Conservation (phyloP, 345 rosid species). For the Carallia pectinifolia region DNA sequence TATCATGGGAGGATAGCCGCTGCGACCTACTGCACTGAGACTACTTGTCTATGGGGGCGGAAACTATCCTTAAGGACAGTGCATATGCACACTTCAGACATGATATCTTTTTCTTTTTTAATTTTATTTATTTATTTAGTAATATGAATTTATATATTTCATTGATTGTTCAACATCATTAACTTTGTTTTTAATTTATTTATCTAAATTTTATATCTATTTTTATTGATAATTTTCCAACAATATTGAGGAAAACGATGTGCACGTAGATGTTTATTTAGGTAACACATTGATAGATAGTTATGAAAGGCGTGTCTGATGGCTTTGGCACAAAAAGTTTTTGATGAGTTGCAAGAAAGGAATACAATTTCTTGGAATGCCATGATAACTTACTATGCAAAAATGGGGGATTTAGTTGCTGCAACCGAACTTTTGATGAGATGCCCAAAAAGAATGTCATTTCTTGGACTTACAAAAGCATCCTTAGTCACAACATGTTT, state of each 20-base stretch:
- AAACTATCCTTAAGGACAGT: too few species aligned
- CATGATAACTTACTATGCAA: conserved; percentile 44
- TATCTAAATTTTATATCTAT: too few species aligned
- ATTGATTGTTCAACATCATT: too few species aligned
- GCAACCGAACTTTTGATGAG: conserved; percentile 30
- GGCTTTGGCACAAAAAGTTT: conserved; percentile 39
- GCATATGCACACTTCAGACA: too few species aligned
- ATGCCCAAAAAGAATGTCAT: conserved; percentile 20
- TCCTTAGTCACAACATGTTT: too few species aligned
- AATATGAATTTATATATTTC: too few species aligned
- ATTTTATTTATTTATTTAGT: too few species aligned
- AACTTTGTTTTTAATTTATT: too few species aligned
- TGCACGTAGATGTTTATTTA: conserved; percentile 55
- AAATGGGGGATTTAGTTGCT: conserved; percentile 30
- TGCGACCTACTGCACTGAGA: too few species aligned
- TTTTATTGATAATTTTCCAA: neutral
- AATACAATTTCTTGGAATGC: conserved; percentile 58
- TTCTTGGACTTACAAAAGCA: conserved; percentile 16
- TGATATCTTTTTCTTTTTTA: too few species aligned
- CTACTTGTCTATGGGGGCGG: too few species aligned
- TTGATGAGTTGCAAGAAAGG: conserved; percentile 44
- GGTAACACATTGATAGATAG: conserved; percentile 62
- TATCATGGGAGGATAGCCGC: too few species aligned
- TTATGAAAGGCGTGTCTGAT: conserved; percentile 48
- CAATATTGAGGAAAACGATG: conserved; percentile 38